Percentiles rank a stretch among this genome's conserved stretches.
phyloP scores from a whole-genome alignment of 805 yeast genomes.

The Candida morakotiae region DNA sequence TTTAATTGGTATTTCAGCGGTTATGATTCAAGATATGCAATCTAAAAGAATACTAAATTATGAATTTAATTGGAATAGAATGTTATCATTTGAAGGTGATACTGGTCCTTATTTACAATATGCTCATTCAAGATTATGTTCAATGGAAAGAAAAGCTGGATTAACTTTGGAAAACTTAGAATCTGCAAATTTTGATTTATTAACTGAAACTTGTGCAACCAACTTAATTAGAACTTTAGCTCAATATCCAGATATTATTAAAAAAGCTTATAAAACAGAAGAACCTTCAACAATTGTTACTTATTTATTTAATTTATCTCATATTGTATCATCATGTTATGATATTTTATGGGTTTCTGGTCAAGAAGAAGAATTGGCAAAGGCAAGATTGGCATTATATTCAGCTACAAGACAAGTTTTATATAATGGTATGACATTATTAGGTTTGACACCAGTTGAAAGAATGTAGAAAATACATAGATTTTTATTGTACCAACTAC shows the following conservation, averaged over 20 bases:
- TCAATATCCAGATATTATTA: conserved; percentile 86
- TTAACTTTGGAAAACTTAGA: conserved; percentile 36
- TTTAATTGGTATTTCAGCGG: conserved; percentile 92
- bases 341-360: conserved; percentile 96
- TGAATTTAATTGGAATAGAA: conserved; percentile 96
- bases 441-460: conserved; percentile 97
- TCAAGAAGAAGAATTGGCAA: conserved; percentile 79
- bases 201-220: conserved; percentile 68
- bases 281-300: conserved; percentile 96
- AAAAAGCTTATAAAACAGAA: conserved; percentile 74
- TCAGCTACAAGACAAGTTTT: conserved; percentile 86
- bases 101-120: conserved; percentile 98
- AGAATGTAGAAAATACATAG: conserved; percentile 64
- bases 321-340: conserved; percentile 93
- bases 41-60: conserved; percentile 95
- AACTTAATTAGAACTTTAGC: conserved; percentile 73
- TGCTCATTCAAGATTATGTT: conserved; percentile 94
- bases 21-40: conserved; percentile 99
- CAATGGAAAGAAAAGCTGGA: conserved; percentile 83
- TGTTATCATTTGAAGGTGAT: conserved; percentile 98
- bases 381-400: conserved; percentile 89
- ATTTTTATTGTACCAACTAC: neutral
- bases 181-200: conserved; percentile 54
- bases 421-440: conserved; percentile 80
- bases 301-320: conserved; percentile 86